Percentiles rank a stretch among this genome's conserved stretches.
These are phyloP conservation scores for Mallotus japonicus DNA, from an alignment of 441 rosid genomes.

Conservation along the genomic window DNA sequence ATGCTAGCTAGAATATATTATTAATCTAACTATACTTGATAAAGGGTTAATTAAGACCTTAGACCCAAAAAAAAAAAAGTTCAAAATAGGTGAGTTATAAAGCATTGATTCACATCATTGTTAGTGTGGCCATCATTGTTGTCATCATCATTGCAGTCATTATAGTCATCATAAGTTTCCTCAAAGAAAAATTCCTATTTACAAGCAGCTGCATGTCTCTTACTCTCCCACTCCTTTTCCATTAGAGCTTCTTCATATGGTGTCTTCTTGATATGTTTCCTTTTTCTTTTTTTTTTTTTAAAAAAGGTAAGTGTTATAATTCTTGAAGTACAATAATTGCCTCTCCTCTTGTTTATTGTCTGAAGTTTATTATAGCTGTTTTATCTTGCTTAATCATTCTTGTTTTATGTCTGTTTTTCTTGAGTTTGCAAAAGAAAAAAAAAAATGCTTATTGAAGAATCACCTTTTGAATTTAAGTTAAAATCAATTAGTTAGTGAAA, in stretches of 20 bases:
- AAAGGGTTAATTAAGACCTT: not conserved
- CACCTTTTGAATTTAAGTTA: too few species aligned
- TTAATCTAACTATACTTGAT: slow-evolving; percentile 2
- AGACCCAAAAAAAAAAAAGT: not conserved
- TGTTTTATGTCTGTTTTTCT: not conserved
- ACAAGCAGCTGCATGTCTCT: slow-evolving; percentile 21
- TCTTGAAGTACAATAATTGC: not conserved
- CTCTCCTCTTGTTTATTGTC: not conserved
- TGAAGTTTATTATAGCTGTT: not conserved
- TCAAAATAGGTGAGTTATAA: slow-evolving; percentile 8
- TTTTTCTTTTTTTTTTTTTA: not conserved
- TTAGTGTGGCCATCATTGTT: slow-evolving; percentile 24
- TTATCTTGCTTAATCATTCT: not conserved
- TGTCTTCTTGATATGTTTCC: not conserved
- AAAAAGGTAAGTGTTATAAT: not conserved
- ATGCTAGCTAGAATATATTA: slow-evolving; percentile 5
- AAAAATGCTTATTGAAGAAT: too few species aligned
- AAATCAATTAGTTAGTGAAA: too few species aligned
- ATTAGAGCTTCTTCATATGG: slow-evolving; percentile 4
- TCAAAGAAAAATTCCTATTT: slow-evolving; percentile 16
- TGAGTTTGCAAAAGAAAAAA: too few species aligned
- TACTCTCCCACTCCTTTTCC: slow-evolving; percentile 2
- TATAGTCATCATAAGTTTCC: slow-evolving; percentile 24
- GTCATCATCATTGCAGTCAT: slow-evolving; percentile 26
- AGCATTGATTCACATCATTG: slow-evolving; percentile 13